Percentiles rank a stretch among this genome's conserved stretches.
Evolutionary conservation across 1,139 yeast genomes (phyloP).

Genomic region (Sugiyamaella paludigena): DNA sequence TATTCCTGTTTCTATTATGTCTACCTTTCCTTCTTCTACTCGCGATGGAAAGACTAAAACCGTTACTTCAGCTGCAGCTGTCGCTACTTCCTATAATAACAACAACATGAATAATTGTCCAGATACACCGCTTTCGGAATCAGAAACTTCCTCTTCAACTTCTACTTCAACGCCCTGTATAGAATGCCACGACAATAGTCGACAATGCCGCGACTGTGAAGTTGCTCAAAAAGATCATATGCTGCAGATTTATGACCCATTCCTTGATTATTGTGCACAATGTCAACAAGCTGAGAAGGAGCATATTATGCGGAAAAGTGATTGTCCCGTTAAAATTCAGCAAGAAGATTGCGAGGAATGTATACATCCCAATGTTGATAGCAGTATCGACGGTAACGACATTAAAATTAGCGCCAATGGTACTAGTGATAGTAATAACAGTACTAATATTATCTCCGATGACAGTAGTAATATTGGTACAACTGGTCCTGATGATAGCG

Average conservation of each 20-base stretch:
- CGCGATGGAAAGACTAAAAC: no score
- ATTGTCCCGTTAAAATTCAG: conserved; percentile 1
- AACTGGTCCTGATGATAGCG: neutral
- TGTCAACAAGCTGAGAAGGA: conserved; percentile 24
- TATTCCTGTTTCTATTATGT: no score
- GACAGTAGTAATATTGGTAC: neutral
- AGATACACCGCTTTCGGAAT: conserved; percentile 5
- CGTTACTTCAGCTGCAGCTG: no score
- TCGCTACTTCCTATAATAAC: no score
- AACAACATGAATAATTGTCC: no score
- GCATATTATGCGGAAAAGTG: conserved; percentile 12
- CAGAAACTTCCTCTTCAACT: conserved; percentile 1
- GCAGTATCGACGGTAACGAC: neutral
- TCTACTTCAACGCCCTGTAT: conserved; percentile 3
- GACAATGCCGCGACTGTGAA: conserved; percentile 15
- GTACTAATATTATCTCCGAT: neutral
- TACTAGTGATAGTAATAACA: neutral
- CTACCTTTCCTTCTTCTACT: no score
- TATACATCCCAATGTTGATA: neutral
- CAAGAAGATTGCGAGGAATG: conserved; percentile 10
- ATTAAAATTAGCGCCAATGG: no score
- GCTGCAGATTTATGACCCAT: conserved; percentile 16
- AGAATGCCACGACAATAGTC: neutral
- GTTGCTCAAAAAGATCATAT: conserved; percentile 15
- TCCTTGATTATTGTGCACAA: conserved; percentile 18